phyloP scores from a whole-genome alignment of 306 rosid species.

The Echinosophora koreensis region DNA sequence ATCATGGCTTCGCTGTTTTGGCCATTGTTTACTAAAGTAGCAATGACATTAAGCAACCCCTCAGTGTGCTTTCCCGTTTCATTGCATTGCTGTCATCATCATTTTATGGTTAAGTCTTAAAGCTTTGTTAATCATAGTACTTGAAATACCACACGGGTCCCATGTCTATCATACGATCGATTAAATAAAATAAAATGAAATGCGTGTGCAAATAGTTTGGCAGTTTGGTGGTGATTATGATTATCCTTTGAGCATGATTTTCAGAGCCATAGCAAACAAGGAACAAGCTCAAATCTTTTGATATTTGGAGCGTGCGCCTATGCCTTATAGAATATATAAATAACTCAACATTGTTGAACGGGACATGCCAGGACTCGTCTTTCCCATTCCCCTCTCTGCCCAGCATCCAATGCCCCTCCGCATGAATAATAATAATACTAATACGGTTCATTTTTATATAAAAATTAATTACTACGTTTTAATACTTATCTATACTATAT shows the following conservation, averaged over 20 bases:
- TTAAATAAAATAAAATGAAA: conserved; percentile 4
- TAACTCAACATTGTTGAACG: no score
- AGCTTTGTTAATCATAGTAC: conserved; percentile 31
- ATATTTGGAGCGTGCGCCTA: neutral
- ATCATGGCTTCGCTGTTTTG: no score
- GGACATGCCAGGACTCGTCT: neutral
- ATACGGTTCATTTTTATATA: no score
- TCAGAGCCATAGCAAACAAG: conserved; percentile 34
- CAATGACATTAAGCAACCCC: no score
- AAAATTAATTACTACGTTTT: no score
- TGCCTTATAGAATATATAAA: conserved; percentile 5
- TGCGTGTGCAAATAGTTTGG: conserved; percentile 1
- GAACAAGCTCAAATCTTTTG: neutral
- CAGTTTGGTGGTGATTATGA: neutral
- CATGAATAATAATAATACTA: no score
- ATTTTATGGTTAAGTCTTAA: neutral
- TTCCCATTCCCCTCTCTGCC: no score
- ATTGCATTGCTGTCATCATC: conserved; percentile 29
- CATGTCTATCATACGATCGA: neutral
- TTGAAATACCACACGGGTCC: neutral
- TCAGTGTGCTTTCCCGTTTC: no score
- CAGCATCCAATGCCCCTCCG: no score
- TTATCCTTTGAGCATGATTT: conserved; percentile 27
- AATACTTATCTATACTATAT: no score
- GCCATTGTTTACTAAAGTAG: no score